These are phyloP conservation scores for Austroboletus novae-zelandiae DNA, from an alignment of 1,284 basidiomycete species.

Conservation along the genomic window DNA sequence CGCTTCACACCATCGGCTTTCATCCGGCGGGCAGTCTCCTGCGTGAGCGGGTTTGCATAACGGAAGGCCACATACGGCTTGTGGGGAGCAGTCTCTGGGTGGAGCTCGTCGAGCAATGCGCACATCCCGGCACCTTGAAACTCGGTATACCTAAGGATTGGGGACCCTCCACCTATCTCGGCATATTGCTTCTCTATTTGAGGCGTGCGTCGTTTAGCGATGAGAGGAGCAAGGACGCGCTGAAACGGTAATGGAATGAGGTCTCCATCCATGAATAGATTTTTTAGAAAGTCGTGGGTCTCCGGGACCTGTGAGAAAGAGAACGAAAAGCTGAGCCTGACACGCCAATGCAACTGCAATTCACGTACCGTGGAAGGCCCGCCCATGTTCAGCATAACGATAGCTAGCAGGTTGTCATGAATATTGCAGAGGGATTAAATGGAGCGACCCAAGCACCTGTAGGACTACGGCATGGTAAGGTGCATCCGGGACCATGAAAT, in stretches of 20 bases:
- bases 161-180: constrained; percentile 95
- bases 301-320: constrained; percentile 62
- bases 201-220: constrained; percentile 91
- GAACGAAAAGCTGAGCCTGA: constrained; percentile 2
- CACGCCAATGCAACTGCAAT: background rate
- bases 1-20: constrained; percentile 87
- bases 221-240: constrained; percentile 80
- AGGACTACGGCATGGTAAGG: constrained; percentile 25
- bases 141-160: constrained; percentile 92
- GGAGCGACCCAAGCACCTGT: constrained; percentile 22
- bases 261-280: constrained; percentile 93
- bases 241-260: constrained; percentile 97
- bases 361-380: constrained; percentile 83
- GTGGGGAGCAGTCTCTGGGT: constrained; percentile 91
- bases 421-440: background rate
- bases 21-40: constrained; percentile 83
- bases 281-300: constrained; percentile 88
- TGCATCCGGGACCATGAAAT: background rate
- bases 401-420: constrained; percentile 46
- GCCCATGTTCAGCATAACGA: constrained; percentile 99
- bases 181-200: constrained; percentile 94
- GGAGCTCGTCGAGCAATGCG: constrained; percentile 87
- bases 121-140: constrained; percentile 92
- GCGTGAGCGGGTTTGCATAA: constrained; percentile 89
- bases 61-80: constrained; percentile 95